Evolutionary conservation across 1,139 yeast species (phyloP).

Genomic region (Scheffersomyces titani): DNA sequence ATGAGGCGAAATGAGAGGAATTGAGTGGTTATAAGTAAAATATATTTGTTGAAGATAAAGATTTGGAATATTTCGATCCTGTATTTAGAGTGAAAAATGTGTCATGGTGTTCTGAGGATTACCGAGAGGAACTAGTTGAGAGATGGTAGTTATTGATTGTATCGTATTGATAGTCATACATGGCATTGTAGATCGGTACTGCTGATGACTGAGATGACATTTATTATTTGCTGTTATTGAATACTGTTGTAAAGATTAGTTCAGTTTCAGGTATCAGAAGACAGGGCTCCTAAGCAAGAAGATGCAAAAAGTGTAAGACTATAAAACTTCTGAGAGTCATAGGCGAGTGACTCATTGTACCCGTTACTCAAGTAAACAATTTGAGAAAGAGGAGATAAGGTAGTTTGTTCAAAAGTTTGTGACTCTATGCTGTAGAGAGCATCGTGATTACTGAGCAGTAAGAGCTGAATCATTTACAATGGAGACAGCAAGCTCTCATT

Average conservation of each 20-base stretch:
- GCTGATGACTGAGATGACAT: background rate
- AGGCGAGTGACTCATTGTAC: background rate
- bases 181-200: background rate
- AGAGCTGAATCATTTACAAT: too few species aligned
- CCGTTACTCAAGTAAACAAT: background rate
- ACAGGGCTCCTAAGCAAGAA: background rate
- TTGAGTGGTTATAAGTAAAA: background rate
- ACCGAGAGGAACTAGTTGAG: background rate
- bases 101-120: background rate
- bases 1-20: background rate
- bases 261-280: too few species aligned
- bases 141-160: too few species aligned
- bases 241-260: background rate
- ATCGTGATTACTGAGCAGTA: too few species aligned
- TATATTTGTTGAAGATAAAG: background rate
- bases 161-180: too few species aligned
- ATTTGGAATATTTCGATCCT: background rate
- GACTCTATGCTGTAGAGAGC: background rate
- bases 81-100: background rate
- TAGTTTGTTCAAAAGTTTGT: background rate
- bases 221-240: background rate
- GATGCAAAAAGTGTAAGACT: background rate
- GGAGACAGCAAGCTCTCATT: too few species aligned
- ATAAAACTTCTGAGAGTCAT: background rate
- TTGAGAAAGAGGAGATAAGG: background rate